Conservation (phyloP, 306 rosid species). For the Gastrolobium bilobum region DNA sequence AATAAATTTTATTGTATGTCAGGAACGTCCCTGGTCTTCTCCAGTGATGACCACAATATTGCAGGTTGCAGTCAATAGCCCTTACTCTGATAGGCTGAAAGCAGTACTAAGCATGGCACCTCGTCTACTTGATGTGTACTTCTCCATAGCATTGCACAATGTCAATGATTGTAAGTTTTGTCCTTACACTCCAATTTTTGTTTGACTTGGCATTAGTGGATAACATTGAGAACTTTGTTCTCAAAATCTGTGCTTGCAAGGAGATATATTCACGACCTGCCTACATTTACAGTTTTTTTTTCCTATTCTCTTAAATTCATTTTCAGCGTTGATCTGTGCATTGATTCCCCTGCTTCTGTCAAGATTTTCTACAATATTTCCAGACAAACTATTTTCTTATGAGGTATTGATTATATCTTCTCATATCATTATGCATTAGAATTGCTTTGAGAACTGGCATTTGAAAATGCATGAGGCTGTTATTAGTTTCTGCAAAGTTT, state of each 20-base stretch:
- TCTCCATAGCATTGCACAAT: constrained; percentile 70
- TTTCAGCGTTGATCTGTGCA: constrained; percentile 95
- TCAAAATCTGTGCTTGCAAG: constrained; percentile 5
- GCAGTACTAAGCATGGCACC: constrained; percentile 75
- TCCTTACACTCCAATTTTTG: constrained; percentile 39
- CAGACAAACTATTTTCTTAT: constrained; percentile 79
- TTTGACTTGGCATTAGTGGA: constrained; percentile 37
- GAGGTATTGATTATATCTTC: constrained; percentile 66
- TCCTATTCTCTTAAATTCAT: constrained; percentile 37
- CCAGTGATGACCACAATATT: constrained; percentile 77
- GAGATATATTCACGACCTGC: constrained; percentile 40
- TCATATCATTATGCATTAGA: background rate
- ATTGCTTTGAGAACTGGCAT: constrained; percentile 38
- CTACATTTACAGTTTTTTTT: constrained; percentile 30
- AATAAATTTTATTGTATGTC: constrained; percentile 47
- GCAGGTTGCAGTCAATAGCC: constrained; percentile 68
- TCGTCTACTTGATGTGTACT: constrained; percentile 79
- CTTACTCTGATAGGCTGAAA: constrained; percentile 88
- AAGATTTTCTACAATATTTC: constrained; percentile 83
- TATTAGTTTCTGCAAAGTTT: background rate
- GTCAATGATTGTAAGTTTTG: constrained; percentile 82
- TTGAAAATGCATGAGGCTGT: constrained; percentile 25
- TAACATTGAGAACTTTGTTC: constrained; percentile 15
- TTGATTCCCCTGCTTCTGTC: constrained; percentile 92
- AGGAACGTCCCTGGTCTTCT: constrained; percentile 99